A percentile compares a stretch with the other conserved stretches of the same genome.
Evolutionary conservation across 371 early-diverging fungal species (phyloP).

Genomic region (Mucor circinelloides): DNA sequence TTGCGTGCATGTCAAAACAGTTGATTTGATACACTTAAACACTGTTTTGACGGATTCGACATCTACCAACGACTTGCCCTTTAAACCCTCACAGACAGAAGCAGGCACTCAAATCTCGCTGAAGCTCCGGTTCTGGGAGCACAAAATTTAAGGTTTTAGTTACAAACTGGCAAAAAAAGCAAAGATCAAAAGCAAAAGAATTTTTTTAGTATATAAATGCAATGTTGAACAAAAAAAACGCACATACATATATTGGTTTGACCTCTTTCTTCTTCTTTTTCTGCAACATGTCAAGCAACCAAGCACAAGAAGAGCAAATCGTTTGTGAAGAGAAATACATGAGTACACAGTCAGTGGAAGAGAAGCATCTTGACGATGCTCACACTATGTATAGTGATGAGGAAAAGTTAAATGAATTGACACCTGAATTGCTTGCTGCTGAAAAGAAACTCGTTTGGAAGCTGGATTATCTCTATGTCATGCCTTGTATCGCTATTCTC

Average conservation of each 20-base stretch:
- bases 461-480: slow-evolving; percentile 25
- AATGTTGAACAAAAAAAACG: background rate
- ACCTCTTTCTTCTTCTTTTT: background rate
- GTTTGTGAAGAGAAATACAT: background rate
- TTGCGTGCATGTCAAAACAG: background rate
- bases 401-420: slow-evolving; percentile 4
- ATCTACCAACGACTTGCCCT: too few relatives aligned
- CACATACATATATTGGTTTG: background rate
- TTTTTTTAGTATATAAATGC: background rate
- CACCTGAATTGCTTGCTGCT: slow-evolving; percentile 14
- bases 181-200: background rate
- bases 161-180: background rate
- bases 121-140: background rate
- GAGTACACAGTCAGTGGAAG: background rate
- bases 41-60: too few relatives aligned
- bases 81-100: background rate
- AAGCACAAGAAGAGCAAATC: background rate
- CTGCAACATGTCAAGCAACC: background rate
- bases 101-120: background rate
- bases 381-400: background rate
- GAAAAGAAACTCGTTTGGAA: slow-evolving; percentile 19
- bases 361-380: slow-evolving; percentile 3
- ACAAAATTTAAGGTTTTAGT: background rate
- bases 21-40: too few relatives aligned
- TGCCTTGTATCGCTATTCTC: slow-evolving; percentile 23